Conservation (phyloP, 192 early-diverging fungal species). For the Gaertneriomyces sp. region DNA sequence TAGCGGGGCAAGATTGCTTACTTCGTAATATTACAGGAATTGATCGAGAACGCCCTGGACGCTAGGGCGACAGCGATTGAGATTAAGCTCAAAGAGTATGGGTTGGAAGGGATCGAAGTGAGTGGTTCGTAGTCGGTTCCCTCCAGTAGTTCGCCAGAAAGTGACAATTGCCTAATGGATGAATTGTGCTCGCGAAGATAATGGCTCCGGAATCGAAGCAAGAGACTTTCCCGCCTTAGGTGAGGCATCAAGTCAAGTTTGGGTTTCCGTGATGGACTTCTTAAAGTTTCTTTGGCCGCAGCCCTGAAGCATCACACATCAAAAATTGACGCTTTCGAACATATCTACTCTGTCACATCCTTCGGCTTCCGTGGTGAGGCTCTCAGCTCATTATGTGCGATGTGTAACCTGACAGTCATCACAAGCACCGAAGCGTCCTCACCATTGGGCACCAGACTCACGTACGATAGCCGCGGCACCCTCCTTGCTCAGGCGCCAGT, state of each 20-base stretch:
- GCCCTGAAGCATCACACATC: slow-evolving; percentile 87
- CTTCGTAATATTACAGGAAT: slow-evolving; percentile 55
- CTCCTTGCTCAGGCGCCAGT: slow-evolving; percentile 44
- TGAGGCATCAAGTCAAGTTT: slow-evolving; percentile 9
- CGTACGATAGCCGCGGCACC: slow-evolving; percentile 64
- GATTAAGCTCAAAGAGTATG: slow-evolving; percentile 76
- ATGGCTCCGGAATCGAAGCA: slow-evolving; percentile 76
- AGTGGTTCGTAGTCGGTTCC: slow-evolving; percentile 24
- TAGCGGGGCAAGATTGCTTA: background rate
- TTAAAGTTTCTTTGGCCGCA: slow-evolving; percentile 14
- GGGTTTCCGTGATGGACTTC: background rate
- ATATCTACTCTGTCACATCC: slow-evolving; percentile 67
- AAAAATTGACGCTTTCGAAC: slow-evolving; percentile 75
- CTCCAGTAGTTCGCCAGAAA: background rate
- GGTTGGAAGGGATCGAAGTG: slow-evolving; percentile 70
- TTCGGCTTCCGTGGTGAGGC: slow-evolving; percentile 97
- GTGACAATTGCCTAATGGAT: background rate
- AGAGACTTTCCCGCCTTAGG: slow-evolving; percentile 67
- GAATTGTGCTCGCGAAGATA: slow-evolving; percentile 49
- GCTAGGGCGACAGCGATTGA: slow-evolving; percentile 79
- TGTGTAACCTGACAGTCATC: slow-evolving; percentile 62
- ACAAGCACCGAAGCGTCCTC: slow-evolving; percentile 57
- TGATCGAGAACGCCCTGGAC: slow-evolving; percentile 92
- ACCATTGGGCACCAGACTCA: slow-evolving; percentile 62
- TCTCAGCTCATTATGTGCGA: slow-evolving; percentile 79